Percentiles rank a stretch among this genome's conserved stretches.
Evolutionary conservation across 345 rosid genomes (phyloP).

Genomic region (Syzygium jambos): DNA sequence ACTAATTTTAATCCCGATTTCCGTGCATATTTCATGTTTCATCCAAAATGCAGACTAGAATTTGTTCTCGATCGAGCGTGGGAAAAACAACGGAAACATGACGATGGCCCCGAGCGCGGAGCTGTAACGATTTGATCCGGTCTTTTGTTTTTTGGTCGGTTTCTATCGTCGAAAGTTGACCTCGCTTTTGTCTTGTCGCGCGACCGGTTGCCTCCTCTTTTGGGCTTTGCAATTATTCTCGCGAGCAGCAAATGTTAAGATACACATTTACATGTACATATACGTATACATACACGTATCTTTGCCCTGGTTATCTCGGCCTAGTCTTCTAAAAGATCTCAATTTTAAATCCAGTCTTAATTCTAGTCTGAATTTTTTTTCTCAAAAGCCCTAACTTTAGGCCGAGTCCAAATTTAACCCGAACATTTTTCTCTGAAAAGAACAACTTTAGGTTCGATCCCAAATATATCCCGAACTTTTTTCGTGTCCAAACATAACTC

Average conservation of each 20-base stretch:
- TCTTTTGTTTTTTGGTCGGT: no score
- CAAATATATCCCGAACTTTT: background rate
- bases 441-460: background rate
- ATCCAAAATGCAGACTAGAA: background rate
- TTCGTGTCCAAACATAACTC: background rate
- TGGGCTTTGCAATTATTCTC: background rate
- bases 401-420: accelerated
- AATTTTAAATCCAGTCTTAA: background rate
- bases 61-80: background rate
- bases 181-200: background rate
- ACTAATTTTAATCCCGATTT: background rate
- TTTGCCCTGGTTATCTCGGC: background rate
- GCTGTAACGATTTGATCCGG: background rate
- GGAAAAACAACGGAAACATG: background rate
- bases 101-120: background rate
- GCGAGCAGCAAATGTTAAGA: background rate
- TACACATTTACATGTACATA: no score
- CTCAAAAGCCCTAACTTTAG: background rate
- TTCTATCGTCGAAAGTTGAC: background rate
- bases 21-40: accelerated
- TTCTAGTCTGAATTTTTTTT: background rate
- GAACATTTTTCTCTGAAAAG: accelerated
- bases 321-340: background rate
- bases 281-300: no score
- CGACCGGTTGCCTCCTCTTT: background rate